Percentiles rank a stretch among this genome's conserved stretches.
Evolutionary conservation across 352 stramenopile species (phyloP).

Genomic region (Phytopythium mirpurense): DNA sequence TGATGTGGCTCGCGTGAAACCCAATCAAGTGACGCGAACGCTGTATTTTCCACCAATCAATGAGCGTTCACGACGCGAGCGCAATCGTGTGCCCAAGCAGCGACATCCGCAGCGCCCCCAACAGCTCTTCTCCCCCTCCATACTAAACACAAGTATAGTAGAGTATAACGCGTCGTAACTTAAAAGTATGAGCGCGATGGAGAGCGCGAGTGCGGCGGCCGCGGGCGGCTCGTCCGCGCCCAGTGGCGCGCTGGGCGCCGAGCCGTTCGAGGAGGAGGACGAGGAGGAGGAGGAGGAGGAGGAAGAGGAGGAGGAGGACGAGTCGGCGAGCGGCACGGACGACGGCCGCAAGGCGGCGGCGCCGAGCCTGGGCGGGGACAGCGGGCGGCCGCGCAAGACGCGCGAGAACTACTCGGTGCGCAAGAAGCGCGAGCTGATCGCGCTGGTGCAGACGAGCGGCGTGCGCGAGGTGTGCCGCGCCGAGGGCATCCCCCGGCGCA

Average conservation of each 20-base stretch:
- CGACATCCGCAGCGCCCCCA: constrained; percentile 1
- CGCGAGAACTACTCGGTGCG: constrained; percentile 36
- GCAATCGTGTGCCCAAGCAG: constrained; percentile 4
- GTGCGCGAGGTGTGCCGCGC: constrained; percentile 32
- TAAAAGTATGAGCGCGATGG: constrained; percentile 1
- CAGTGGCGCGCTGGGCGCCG: background rate
- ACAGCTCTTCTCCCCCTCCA: background rate
- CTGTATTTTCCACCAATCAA: constrained; percentile 15
- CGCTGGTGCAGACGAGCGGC: constrained; percentile 23
- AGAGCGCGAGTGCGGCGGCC: background rate
- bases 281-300: background rate
- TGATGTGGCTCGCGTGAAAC: no score
- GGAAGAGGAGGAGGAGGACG: background rate
- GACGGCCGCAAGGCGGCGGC: background rate
- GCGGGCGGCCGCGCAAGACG: constrained; percentile 12
- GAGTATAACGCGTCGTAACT: no score
- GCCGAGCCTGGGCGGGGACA: no score
- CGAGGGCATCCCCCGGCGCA: constrained; percentile 30
- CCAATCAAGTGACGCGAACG: no score
- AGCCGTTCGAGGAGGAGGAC: constrained; percentile 3
- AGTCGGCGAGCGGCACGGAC: background rate
- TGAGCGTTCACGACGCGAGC: background rate
- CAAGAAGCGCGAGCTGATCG: constrained; percentile 42
- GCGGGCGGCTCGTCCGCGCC: background rate
- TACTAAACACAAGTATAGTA: background rate